phyloP scores from a whole-genome alignment of 2,329 filamentous ascomycete species.

The Trichoderma semiorbis region DNA sequence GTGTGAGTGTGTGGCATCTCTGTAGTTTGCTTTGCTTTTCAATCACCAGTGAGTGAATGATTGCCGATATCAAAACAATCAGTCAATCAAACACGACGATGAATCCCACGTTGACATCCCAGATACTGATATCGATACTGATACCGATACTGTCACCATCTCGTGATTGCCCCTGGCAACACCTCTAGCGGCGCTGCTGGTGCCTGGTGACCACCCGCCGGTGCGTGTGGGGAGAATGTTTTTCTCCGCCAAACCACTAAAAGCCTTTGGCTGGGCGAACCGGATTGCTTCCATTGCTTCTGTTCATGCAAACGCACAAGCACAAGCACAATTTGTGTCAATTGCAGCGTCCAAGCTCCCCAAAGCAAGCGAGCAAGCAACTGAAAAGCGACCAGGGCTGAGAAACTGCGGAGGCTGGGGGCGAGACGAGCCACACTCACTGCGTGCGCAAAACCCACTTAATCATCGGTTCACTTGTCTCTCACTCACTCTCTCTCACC shows the following conservation, averaged over 20 bases:
- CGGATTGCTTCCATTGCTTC: conserved; percentile 4
- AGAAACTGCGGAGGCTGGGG: conserved; percentile 8
- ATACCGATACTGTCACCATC: neutral
- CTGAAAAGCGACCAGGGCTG: neutral
- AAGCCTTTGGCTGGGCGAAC: neutral
- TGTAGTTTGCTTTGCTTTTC: neutral
- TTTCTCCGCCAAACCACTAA: conserved; percentile 1
- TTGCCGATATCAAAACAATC: neutral
- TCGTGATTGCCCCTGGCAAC: conserved; percentile 15
- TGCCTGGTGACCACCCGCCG: conserved; percentile 5
- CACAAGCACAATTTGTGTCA: neutral
- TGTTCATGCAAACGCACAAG: neutral
- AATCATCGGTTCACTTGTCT: neutral
- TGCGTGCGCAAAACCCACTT: neutral
- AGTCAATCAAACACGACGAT: neutral
- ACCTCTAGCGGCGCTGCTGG: neutral
- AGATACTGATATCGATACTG: neutral
- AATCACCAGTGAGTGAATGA: neutral
- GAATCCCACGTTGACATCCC: neutral
- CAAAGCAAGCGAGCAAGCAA: neutral
- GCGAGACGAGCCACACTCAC: neutral
- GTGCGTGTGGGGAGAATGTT: neutral
- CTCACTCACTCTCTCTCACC: conserved; percentile 10
- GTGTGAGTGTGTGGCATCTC: neutral
- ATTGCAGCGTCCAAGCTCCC: neutral